Evolutionary conservation across 179 eudicot species (phyloP), one percentile per base, ranked within the genome.

Genomic region (Silene noctiflora): DNA sequence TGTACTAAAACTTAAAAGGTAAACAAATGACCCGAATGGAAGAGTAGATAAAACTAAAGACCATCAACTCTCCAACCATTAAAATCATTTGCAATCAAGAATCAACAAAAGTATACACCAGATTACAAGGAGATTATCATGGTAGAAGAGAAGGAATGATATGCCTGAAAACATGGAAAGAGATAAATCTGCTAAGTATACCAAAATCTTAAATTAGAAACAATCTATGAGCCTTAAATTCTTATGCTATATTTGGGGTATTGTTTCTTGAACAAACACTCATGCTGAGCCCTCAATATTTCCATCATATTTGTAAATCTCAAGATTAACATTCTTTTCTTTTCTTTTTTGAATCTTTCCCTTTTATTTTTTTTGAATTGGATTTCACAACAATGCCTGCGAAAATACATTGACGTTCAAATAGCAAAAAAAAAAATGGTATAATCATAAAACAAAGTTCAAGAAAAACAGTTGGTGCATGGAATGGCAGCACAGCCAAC

Each of bases 401-500:
- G 44, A 69, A 69, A 1, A 48, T 56, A 19, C 75, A 71, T 17
- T 56, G 55, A 12, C n/a, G 39, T n/a, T 72, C 65, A 56, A 27
- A 55, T 72, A 56, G 27, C 55, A 25, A 27, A 56, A 55, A 72
- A 22, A 16, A 11, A 12, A n/a, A 2, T 35, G 42, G 8, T 35
- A 56, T 27, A 31, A 21, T 70, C 35, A 21, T 2, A 53, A n/a
- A 29, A 67, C 22, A n/a, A 9, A 22, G 29, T 21, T 48, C 19
- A 33, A n/a, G 10, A 29, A 31, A 56, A 25, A 21, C 0, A n/a
- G 2, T 5, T 29, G 22, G 11, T 73, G 2, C 17, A 9, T 67
- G 56, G 16, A 39, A 81, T 77, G 81, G 60, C 84, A 56, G 72
- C 76, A 14, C 33, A 71, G 27, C 76, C 67, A 71, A 74, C 71